These are phyloP conservation scores for Phytophthora syringae DNA, from an alignment of 352 stramenopile species.

Conservation along the genomic window DNA sequence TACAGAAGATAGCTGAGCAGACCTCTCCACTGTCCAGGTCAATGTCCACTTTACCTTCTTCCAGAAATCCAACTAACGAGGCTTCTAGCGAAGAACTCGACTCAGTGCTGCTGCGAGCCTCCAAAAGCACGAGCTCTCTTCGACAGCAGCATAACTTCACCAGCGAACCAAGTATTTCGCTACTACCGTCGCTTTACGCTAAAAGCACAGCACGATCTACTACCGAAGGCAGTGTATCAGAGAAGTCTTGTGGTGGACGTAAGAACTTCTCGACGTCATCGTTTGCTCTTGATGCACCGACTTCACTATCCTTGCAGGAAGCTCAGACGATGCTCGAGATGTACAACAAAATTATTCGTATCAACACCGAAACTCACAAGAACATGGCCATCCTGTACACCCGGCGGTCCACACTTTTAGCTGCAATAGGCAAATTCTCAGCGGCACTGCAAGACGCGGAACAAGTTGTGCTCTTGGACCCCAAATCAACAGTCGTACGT, in stretches of 20 bases:
- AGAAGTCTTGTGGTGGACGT: slow-evolving; percentile 17
- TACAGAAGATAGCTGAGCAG: slow-evolving; percentile 24
- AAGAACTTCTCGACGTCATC: slow-evolving; percentile 22
- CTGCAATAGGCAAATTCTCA: slow-evolving; percentile 54
- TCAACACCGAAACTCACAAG: slow-evolving; percentile 55
- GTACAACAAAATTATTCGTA: slow-evolving; percentile 72
- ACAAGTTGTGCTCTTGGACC: slow-evolving; percentile 52
- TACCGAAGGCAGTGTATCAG: slow-evolving; percentile 1
- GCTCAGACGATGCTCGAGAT: slow-evolving; percentile 56
- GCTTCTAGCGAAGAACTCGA: slow-evolving; percentile 23
- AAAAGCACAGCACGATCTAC: slow-evolving; percentile 6
- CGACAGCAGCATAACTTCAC: slow-evolving; percentile 39
- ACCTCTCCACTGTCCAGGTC: slow-evolving; percentile 20
- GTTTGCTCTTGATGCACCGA: slow-evolving; percentile 35
- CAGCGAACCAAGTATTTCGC: slow-evolving; percentile 24
- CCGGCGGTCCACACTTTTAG: slow-evolving; percentile 64
- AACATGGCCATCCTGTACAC: slow-evolving; percentile 67
- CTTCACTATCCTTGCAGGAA: slow-evolving; percentile 28
- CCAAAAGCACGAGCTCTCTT: slow-evolving; percentile 38
- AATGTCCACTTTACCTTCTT: slow-evolving; percentile 9
- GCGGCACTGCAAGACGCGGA: slow-evolving; percentile 62
- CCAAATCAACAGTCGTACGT: slow-evolving; percentile 60
- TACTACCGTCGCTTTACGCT: slow-evolving; percentile 29
- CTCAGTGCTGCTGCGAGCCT: slow-evolving; percentile 40
- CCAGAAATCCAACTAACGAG: not conserved